phyloP scores from a whole-genome alignment of 257 asterid genomes.

The Ligustrum vulgare region DNA sequence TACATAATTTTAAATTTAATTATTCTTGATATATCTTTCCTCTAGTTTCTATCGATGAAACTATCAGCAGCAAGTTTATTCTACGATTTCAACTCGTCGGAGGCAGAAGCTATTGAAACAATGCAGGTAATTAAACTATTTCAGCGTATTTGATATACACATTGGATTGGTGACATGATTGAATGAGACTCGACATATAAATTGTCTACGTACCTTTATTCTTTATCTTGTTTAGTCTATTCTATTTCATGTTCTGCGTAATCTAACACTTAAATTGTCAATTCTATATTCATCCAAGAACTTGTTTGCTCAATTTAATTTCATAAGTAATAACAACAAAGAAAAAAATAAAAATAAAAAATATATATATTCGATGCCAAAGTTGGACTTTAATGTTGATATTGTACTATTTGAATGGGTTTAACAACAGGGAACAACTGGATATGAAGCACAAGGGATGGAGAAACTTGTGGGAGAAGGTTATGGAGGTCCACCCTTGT shows the following conservation, averaged over 20 bases:
- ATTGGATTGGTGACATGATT: no score
- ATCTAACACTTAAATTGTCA: no score
- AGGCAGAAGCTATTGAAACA: conserved; percentile 64
- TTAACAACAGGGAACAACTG: conserved; percentile 51
- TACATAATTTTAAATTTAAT: not conserved
- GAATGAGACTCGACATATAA: not conserved
- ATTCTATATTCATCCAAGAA: no score
- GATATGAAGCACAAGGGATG: conserved; percentile 61
- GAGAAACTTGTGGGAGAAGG: conserved; percentile 58
- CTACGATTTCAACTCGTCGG: conserved; percentile 86
- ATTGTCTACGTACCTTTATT: no score
- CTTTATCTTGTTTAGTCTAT: no score
- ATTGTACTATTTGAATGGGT: conserved; percentile 14
- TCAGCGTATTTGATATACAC: not conserved
- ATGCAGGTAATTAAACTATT: conserved; percentile 50
- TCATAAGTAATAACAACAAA: no score
- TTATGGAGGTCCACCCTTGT: conserved; percentile 62
- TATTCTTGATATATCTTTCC: not conserved
- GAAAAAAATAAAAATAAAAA: no score
- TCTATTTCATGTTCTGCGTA: no score
- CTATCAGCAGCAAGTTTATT: conserved; percentile 88
- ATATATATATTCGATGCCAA: conserved; percentile 17
- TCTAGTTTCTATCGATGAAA: conserved; percentile 92
- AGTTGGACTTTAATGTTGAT: conserved; percentile 14
- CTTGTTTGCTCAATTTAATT: no score